Base-by-base conservation (phyloP, 2,329 filamentous ascomycete species). In the Penicillium freii region DNA sequence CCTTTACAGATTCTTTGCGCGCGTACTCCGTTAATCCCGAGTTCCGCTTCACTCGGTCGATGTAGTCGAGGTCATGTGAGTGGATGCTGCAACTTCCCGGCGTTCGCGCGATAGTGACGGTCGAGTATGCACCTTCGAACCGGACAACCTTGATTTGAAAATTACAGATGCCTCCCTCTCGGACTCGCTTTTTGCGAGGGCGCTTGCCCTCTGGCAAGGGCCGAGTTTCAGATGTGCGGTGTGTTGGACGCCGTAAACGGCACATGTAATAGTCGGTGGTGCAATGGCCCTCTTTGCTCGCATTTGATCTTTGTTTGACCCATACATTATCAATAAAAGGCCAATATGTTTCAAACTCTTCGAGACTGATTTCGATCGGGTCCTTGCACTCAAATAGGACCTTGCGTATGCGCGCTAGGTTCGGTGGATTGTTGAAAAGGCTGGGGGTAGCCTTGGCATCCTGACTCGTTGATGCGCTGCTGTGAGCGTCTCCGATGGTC, bases 321-420 rank as follows among this genome's bases (percentile, higher is more conserved):
- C 78, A 80, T n/a, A 80, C 75, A 61, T 80, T 80, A 62, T 80
- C 78, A 49, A 80, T 76, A 51, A 78, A 80, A 7, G 78, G 78
- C 73, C 77, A 80, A 61, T 78, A 80, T 17, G 69, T 74, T 56
- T 79, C 76, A 57, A 78, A 80, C 51, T 80, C 78, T 25, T 75
- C 72, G 38, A 75, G 62, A 19, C 73, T 76, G 45, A 80, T 75
- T 65, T 80, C 77, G 50, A 80, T 75, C 7, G 76, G 73, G 39
- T 79, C 76, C 46, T 73, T 75, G 63, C 78, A 71, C 49, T 78
- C 76, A 58, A 79, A 80, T 45, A 80, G 64, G 25, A 76, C 69
- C 52, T 74, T 72, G 33, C 78, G 71, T 58, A 80, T 78, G 11
- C 68, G 66, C 25, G 70, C 72, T 23, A 80, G 66, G 44, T 79